Evolutionary conservation across 352 stramenopile genomes (phyloP), one percentile per base, ranked within the genome.

Genomic region (Pythium aristosporum): DNA sequence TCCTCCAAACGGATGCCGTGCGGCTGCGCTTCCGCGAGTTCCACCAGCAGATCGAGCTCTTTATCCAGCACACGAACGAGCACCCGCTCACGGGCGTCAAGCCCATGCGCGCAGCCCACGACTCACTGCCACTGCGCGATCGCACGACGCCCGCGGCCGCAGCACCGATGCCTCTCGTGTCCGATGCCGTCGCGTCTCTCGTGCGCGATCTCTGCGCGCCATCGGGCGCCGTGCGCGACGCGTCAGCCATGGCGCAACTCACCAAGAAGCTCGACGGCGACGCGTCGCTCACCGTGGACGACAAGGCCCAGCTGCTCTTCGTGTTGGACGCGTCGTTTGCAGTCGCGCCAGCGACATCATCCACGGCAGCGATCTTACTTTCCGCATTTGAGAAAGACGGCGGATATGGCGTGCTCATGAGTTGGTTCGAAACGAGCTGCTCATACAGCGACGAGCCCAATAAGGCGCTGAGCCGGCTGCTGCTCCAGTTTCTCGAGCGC

Each of bases 31-130:
- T 79, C 39, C 63, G 43, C 18, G 79, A 89, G 65, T 79, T 79
- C 58, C 80, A 91, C 65, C 82, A 89, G 61, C 84, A 93, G 32
- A 67, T 79, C 0, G 82, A 91, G 65, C 71, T 75, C 2, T 91
- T 77, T 44, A 69, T 91, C 23, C 74, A 87, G 60, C 75, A 86
- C 32, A 80, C 77, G 7, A 68, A 69, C n/a, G 51, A 68, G 16
- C 67, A 88, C 15, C 84, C 84, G 50, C 63, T 89, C 43, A 70
- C 79, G 1, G 62, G 71, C 34, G 61, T 37, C 59, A 1, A 63
- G 58, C 0, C 44, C 53, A 2, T 66, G 75, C 55, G 53, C 49
- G 25, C 62, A 20, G 49, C 61, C 42, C 60, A 72, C 30, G 65
- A 65, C 36, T 15, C 56, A 36, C 60, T 90, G 25, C n/a, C 63